phyloP scores from a whole-genome alignment of 768 basidiomycete genomes.

The Leccinum sublutescens region DNA sequence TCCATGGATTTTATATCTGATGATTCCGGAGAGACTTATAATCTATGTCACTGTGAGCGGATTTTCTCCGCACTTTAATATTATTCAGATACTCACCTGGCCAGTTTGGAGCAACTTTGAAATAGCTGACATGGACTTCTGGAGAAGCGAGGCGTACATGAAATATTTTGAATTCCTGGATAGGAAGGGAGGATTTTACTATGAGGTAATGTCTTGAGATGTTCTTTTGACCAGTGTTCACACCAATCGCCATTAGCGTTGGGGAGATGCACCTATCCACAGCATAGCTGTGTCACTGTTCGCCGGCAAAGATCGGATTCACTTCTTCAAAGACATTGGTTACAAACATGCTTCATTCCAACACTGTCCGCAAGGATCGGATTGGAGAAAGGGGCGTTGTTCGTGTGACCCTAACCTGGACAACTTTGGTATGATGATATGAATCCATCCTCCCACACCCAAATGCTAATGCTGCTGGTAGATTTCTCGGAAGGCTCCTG shows the following conservation, averaged over 20 bases:
- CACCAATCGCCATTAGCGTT: constrained; percentile 48
- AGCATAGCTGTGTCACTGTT: constrained; percentile 90
- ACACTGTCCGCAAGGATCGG: constrained; percentile 80
- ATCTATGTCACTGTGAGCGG: constrained; percentile 59
- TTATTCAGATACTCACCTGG: not conserved
- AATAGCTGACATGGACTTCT: constrained; percentile 81
- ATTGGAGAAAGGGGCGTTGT: constrained; percentile 77
- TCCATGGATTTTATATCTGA: constrained; percentile 64
- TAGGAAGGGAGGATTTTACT: constrained; percentile 81
- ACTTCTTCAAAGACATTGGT: constrained; percentile 94
- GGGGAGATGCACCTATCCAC: constrained; percentile 95
- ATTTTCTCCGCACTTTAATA: not conserved
- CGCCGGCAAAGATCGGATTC: constrained; percentile 83
- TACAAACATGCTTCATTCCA: constrained; percentile 95
- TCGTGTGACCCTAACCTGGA: constrained; percentile 70
- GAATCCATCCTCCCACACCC: not conserved
- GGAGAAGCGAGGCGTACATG: constrained; percentile 78
- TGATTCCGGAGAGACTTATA: constrained; percentile 62
- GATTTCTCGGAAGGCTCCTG: constrained; percentile 31
- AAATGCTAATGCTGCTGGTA: constrained; percentile 12
- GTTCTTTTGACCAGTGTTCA: constrained; percentile 1
- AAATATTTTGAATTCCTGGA: constrained; percentile 86
- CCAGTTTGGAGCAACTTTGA: constrained; percentile 94
- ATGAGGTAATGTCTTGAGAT: constrained; percentile 51
- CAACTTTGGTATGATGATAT: constrained; percentile 60